Base-by-base conservation (phyloP, 805 yeast genomes). In the Candida berthetii region DNA sequence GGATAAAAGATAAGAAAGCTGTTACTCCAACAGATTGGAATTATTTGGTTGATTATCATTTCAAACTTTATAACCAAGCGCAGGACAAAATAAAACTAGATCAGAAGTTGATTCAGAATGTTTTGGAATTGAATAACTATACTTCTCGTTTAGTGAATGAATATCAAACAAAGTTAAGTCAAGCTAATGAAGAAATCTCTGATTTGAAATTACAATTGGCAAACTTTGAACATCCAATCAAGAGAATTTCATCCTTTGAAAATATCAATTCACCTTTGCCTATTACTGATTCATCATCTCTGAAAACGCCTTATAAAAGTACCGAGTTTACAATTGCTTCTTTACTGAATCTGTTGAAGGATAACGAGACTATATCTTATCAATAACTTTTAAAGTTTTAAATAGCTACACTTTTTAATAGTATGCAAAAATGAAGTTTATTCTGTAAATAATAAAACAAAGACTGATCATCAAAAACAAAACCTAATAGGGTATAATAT, bases 51-150 rank as follows among this genome's bases (percentile, higher is more conserved):
- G 35, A 39, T 18, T 20, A 39, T 20, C 42, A 39, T 18, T 15
- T 31, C 10, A 35, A 14, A 9, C 11, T 39, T 7, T 19, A 9
- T 7, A 17, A 28, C 13, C 22, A 39, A 13, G 33, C 25, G 3
- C 27, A 27, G 9, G 16, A 28, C 7, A 39, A 22, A 16, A 27
- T 39, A 11, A 9, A 36, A 17, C 15, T 34, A 3, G 42, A 39
- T 29, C 8, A 11, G 6, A n/a, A 35, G 16, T 28, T 39, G 19
- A 36, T 39, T 19, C n/a, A 34, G 10, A 39, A 39, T 28, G 20
- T 39, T 9, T 35, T 39, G 29, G 42, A 39, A 13, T 22, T 39
- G 4, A 39, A 39, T n/a, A 36, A 36, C 18, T 20, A 36, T 18
- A 28, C 24, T 11, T 16, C 34, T 17, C 11, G 18, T 6, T 20